Conservation (phyloP, 805 yeast genomes). For the Pichia occidentalis region DNA sequence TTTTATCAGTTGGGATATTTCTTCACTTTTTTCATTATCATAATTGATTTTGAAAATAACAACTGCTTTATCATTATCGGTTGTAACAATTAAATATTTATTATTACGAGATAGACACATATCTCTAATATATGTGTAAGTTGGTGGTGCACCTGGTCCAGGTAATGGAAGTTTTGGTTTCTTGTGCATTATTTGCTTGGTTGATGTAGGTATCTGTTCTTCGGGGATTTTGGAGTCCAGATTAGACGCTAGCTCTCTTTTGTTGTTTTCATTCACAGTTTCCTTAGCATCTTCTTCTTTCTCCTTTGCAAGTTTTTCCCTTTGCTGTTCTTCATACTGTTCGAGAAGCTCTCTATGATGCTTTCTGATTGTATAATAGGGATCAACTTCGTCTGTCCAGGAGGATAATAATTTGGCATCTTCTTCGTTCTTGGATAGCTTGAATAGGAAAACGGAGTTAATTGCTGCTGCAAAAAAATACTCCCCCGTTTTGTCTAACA, state of each 20-base stretch:
- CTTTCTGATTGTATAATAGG: constrained; percentile 38
- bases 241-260: constrained; percentile 3
- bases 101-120: constrained; percentile 49
- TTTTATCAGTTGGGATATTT: constrained; percentile 46
- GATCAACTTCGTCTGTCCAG: constrained; percentile 59
- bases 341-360: constrained; percentile 39
- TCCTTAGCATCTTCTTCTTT: constrained; percentile 21
- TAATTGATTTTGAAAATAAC: constrained; percentile 46
- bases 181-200: constrained; percentile 30
- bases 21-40: constrained; percentile 25
- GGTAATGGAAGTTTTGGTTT: constrained; percentile 52
- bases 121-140: constrained; percentile 62
- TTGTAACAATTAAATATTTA: constrained; percentile 53
- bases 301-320: constrained; percentile 25
- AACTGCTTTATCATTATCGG: constrained; percentile 80
- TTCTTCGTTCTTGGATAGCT: constrained; percentile 21
- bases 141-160: constrained; percentile 64
- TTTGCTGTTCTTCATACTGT: constrained; percentile 22
- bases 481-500: constrained; percentile 38
- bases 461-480: constrained; percentile 51
- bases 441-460: constrained; percentile 51
- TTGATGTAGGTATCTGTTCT: constrained; percentile 16
- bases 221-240: constrained; percentile 11
- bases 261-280: constrained; percentile 12
- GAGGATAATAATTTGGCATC: constrained; percentile 41